These are phyloP conservation scores for Dissophora globulifera DNA, from an alignment of 192 early-diverging fungal genomes.

Conservation along the genomic window DNA sequence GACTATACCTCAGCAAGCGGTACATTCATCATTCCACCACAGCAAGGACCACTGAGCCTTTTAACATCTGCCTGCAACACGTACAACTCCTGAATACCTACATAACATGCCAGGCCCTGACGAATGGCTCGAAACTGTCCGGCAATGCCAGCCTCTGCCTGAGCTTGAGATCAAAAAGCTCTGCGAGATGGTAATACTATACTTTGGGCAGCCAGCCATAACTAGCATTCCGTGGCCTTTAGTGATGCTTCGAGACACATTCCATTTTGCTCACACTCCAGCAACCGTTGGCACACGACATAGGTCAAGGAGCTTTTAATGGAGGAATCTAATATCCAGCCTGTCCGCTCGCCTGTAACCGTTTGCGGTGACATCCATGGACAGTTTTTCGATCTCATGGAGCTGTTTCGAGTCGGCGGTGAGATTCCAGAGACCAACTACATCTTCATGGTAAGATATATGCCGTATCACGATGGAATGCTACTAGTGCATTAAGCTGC, in stretches of 20 bases:
- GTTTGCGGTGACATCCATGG: conserved; percentile 99
- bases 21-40: no score
- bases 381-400: conserved; percentile 96
- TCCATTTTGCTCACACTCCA: background rate
- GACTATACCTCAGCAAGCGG: no score
- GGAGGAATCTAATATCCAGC: conserved; percentile 99
- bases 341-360: conserved; percentile 94
- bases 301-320: conserved; percentile 96
- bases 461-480: no score
- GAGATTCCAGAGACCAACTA: conserved; percentile 95
- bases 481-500: no score
- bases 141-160: conserved; percentile 92
- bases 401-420: conserved; percentile 95
- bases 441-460: conserved; percentile 91
- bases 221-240: no score
- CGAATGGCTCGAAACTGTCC: conserved; percentile 94
- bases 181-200: conserved; percentile 87
- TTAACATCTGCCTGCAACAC: no score
- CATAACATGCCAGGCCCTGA: conserved; percentile 81
- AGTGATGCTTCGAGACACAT: background rate
- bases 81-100: no score
- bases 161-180: conserved; percentile 97
- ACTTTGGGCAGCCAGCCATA: background rate
- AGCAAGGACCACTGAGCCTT: no score
- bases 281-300: background rate